Evolutionary conservation across 805 yeast species (phyloP), one percentile per base, ranked within the genome.

Genomic region (Starmera caribaea): DNA sequence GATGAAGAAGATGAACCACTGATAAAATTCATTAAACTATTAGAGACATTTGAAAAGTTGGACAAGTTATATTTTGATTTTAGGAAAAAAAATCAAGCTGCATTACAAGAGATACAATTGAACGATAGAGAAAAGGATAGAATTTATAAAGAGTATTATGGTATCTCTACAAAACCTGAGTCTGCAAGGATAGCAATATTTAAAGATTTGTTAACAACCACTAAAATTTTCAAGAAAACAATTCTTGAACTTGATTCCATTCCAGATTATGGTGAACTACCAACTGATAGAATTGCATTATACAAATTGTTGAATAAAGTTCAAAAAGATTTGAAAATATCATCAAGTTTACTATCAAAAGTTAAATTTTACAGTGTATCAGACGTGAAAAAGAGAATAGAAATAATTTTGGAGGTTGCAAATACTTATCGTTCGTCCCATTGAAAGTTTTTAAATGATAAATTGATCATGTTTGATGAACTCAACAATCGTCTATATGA

Each of bases 1-100:
- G 36, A 37, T 10, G 31, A 29, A 24, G 38, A 40, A 45, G 28
- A 30, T 3, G 26, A 24, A 13, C 46, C 48, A 10, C 48, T 52
- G 28, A 50, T 47, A 1, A 38, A 46, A 38, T 66, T 50, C 36
- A 45, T 59, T 32, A 45, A 44, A 14, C 54, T 62, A 15, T 39
- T 68, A 5, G 54, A 55, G 14, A 32, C 40, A 9, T 42, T 50
- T 3, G 51, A 46, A 36, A 46, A 51, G 10, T 50, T 54, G 16
- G 55, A 51, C n/a, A 41, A 55, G 28, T 56, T 62, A 30, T 70
- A 60, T 39, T 45, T 57, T 6, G 69, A 65, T 39, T 69, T 69
- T 48, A 65, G 64, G 39, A 58, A 67, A 10, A 52, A 57, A 36
- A 45, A 52, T 47, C 47, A 62, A 11, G 51, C 50, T 6, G 55